Evolutionary conservation across 2,329 filamentous ascomycete species (phyloP), one percentile per base, ranked within the genome.

Genomic region (Pyrenochaeta sp.): DNA sequence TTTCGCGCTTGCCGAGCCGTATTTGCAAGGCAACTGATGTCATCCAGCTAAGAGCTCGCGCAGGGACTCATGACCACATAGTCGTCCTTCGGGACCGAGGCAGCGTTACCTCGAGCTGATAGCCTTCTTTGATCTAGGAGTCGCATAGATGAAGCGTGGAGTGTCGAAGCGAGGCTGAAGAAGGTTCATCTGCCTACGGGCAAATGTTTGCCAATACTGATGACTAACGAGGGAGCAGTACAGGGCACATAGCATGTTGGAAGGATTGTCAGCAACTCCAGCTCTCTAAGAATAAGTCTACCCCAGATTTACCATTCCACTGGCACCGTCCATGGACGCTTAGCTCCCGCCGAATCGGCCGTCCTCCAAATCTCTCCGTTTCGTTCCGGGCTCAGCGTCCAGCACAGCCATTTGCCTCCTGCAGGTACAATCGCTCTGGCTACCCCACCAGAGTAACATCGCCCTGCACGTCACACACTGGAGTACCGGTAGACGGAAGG

Each of bases 341-440:
- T 67, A 73, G 72, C 66, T 62, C 62, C 69, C 69, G 67, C 62
- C 59, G 52, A 58, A 57, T 59, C 64, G 64, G 67, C 62, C 57
- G 55, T 63, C 50, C 34, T 56, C 57, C 50, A 47, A 19, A 37
- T 50, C 53, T 34, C 58, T 59, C 63, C 61, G 63, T 64, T 42
- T 62, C 58, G 58, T 62, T 55, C 66, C 65, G 67, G 59, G 52
- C 52, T 56, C 42, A 44, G 52, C 56, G 50, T 56, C 52, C 45
- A 64, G 62, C 62, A 61, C 60, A 66, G 64, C 61, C 59, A 59
- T 46, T 58, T 56, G 59, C 54, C 60, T 66, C 47, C 68, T 76
- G 73, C 73, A 76, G 72, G 72, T 72, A 74, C 72, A 68, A 58
- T 53, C 64, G 65, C 61, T 53, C 47, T 63, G 34, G 59, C 62